Evolutionary conservation across 352 stramenopile species (phyloP).

Genomic region (Globisporangium camurandrum): DNA sequence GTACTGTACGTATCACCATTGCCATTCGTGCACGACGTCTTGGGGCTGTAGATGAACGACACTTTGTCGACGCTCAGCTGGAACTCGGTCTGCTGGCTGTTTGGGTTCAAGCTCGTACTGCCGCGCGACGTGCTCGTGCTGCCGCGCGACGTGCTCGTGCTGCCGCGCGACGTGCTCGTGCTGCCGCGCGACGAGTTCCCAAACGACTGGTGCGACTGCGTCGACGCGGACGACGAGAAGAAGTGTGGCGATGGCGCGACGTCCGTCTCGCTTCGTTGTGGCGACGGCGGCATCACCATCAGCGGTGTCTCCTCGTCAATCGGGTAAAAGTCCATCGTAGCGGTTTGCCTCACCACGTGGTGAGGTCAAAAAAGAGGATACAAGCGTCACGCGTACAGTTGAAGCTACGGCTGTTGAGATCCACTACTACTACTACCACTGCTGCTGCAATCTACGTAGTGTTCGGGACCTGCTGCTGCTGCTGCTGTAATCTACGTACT

Average conservation of each 20-base stretch:
- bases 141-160: slow-evolving; percentile 6
- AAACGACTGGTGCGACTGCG: slow-evolving; percentile 12
- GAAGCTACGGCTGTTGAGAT: neutral
- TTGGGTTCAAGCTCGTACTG: too few relatives aligned
- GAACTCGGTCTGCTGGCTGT: slow-evolving; percentile 61
- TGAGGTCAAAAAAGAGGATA: too few relatives aligned
- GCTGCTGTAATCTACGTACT: too few relatives aligned
- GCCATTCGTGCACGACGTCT: slow-evolving; percentile 15
- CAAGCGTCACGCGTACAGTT: too few relatives aligned
- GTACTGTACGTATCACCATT: slow-evolving; percentile 25
- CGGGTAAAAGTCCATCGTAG: slow-evolving; percentile 34
- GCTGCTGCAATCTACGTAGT: too few relatives aligned
- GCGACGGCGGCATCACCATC: slow-evolving; percentile 20
- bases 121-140: too few relatives aligned
- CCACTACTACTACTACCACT: too few relatives aligned
- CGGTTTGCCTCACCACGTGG: too few relatives aligned
- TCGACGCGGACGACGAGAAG: slow-evolving; percentile 7
- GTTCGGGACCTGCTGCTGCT: too few relatives aligned
- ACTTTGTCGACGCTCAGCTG: slow-evolving; percentile 77
- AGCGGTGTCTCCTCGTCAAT: slow-evolving; percentile 38
- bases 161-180: slow-evolving; percentile 9
- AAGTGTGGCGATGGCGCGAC: slow-evolving; percentile 10
- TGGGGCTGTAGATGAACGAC: slow-evolving; percentile 72
- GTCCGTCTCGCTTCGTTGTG: slow-evolving; percentile 22
- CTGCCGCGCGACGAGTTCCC: slow-evolving; percentile 10